Evolutionary conservation across 106 monocot species (phyloP).

Genomic region (Dactylorhiza incarnata): DNA sequence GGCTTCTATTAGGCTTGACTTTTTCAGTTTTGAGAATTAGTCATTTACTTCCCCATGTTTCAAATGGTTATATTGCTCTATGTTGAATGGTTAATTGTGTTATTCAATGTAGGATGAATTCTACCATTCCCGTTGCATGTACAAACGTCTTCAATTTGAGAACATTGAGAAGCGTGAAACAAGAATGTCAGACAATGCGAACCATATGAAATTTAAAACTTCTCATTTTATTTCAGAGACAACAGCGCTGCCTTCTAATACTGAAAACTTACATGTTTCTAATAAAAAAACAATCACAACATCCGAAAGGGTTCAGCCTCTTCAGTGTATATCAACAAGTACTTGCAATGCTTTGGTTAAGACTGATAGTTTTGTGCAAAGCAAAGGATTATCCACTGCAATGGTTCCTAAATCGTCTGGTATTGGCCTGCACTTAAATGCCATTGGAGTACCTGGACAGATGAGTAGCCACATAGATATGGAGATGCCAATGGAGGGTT

Average conservation of each 20-base stretch:
- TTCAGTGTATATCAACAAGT: conserved; percentile 8
- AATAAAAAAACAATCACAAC: conserved; percentile 9
- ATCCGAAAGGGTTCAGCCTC: conserved; percentile 1
- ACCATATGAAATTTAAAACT: conserved; percentile 1
- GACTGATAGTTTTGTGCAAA: conserved; percentile 9
- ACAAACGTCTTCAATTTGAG: conserved; percentile 61
- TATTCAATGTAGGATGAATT: conserved; percentile 33
- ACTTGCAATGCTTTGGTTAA: background rate
- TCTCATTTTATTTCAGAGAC: conserved; percentile 12
- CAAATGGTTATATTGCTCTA: conserved; percentile 8
- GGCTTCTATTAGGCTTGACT: background rate
- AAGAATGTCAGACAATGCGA: background rate
- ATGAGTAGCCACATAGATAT: conserved; percentile 6
- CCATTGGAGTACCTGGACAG: conserved; percentile 23
- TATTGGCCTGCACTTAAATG: conserved; percentile 63
- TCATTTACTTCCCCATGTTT: background rate
- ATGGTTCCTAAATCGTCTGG: conserved; percentile 31
- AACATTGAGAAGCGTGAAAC: conserved; percentile 15
- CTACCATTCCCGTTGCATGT: conserved; percentile 39
- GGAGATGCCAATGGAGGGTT: conserved; percentile 12
- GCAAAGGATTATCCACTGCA: conserved; percentile 10
- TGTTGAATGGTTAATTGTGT: background rate
- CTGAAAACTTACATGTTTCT: conserved; percentile 17
- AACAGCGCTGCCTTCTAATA: conserved; percentile 9
- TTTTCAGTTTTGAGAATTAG: background rate